Evolutionary conservation across 148 eudicot species (phyloP).

Genomic region (Amaranthus hypochondriacus): DNA sequence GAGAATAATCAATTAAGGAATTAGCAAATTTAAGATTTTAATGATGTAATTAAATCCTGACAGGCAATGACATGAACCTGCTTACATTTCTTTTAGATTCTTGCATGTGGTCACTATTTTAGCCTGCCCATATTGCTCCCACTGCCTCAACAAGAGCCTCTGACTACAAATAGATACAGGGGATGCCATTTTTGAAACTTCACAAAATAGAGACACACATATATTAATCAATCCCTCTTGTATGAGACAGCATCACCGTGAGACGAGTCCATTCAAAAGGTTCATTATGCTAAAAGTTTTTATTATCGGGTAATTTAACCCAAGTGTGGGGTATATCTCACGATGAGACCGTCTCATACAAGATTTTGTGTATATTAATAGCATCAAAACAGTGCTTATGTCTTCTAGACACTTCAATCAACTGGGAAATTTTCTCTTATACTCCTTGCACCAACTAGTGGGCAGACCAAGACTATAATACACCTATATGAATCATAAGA

Average conservation of each 20-base stretch:
- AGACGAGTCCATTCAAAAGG: too few relatives aligned
- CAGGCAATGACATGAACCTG: conserved; percentile 15
- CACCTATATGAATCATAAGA: not conserved
- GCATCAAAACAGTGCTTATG: conserved; percentile 2
- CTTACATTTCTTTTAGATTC: conserved; percentile 96
- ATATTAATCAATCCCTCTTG: too few relatives aligned
- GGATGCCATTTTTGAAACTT: not conserved
- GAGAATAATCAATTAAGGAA: not conserved
- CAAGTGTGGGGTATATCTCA: too few relatives aligned
- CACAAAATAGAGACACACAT: not conserved
- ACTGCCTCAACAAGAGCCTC: conserved; percentile 67
- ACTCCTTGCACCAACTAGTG: not conserved
- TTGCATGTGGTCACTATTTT: conserved; percentile 95
- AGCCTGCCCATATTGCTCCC: conserved; percentile 94
- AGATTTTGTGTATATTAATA: not conserved
- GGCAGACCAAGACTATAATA: not conserved
- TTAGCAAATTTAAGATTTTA: not conserved
- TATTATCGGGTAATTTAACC: too few relatives aligned
- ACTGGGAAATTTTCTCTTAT: not conserved
- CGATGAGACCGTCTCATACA: too few relatives aligned
- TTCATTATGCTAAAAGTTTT: too few relatives aligned
- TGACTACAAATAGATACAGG: conserved; percentile 47
- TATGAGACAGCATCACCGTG: too few relatives aligned
- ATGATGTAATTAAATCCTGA: conserved; percentile 1
- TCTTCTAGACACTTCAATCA: not conserved